Conservation (phyloP, 2,329 filamentous ascomycete genomes). For the Fusarium pseudocircinatum region DNA sequence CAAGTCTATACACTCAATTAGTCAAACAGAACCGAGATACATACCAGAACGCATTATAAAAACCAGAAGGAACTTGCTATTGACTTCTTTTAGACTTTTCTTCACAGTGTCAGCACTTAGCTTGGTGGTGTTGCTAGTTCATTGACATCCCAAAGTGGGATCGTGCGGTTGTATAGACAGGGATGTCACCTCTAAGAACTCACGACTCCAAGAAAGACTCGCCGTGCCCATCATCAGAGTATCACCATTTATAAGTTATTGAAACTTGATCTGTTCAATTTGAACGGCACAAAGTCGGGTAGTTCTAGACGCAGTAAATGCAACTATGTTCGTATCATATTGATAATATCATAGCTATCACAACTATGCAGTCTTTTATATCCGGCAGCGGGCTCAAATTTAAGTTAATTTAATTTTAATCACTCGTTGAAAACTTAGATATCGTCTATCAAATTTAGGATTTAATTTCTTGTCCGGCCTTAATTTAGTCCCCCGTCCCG, state of each 20-base stretch:
- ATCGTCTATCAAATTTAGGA: neutral
- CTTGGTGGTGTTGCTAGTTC: slow-evolving; percentile 26
- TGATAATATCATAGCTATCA: neutral
- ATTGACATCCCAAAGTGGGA: slow-evolving; percentile 16
- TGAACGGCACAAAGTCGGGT: neutral
- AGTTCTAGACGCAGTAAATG: neutral
- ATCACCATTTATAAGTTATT: neutral
- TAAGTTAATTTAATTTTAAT: neutral
- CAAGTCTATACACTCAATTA: neutral
- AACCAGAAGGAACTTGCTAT: neutral
- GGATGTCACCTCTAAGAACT: neutral
- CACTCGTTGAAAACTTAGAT: neutral
- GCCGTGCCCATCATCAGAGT: neutral
- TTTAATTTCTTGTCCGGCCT: neutral
- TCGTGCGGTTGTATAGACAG: slow-evolving; percentile 15
- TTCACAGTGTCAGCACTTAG: slow-evolving; percentile 14
- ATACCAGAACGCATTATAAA: neutral
- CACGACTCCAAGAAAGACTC: neutral
- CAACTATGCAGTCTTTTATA: neutral
- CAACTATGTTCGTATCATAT: neutral
- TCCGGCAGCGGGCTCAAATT: neutral
- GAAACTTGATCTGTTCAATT: too few species aligned
- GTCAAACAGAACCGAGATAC: neutral
- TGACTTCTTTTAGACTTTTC: neutral
- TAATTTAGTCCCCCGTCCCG: slow-evolving; percentile 15